Evolutionary conservation across 2,329 filamentous ascomycete species (phyloP).

Genomic region (Phialophora tarda): DNA sequence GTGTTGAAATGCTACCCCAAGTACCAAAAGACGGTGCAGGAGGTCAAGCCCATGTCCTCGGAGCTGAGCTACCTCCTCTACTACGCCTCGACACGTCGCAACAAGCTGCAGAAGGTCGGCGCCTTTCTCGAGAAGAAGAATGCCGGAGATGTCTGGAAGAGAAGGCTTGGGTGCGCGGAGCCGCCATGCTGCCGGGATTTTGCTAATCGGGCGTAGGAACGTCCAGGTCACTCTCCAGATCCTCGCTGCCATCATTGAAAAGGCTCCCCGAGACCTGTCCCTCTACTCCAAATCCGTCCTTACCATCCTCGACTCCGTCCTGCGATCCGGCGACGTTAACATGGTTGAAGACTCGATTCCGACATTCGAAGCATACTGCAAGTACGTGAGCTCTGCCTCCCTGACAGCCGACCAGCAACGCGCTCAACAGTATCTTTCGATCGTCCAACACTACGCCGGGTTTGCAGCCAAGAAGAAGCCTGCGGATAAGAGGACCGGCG

Average conservation of each 20-base stretch:
- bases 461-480: conserved; percentile 71
- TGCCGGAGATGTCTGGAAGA: conserved; percentile 85
- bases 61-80: conserved; percentile 97
- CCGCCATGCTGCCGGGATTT: conserved; percentile 5
- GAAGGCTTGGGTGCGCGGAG: conserved; percentile 76
- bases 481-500: conserved; percentile 45
- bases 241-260: conserved; percentile 87
- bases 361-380: conserved; percentile 87
- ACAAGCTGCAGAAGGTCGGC: conserved; percentile 95
- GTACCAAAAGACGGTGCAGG: conserved; percentile 85
- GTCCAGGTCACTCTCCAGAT: conserved; percentile 96
- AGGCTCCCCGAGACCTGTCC: conserved; percentile 85
- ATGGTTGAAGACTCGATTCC: conserved; percentile 90
- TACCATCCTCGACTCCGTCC: conserved; percentile 79
- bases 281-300: conserved; percentile 86
- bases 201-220: conserved; percentile 63
- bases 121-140: conserved; percentile 94
- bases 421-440: conserved; percentile 77
- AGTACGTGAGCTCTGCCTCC: conserved; percentile 82
- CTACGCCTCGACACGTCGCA: conserved; percentile 91
- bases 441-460: conserved; percentile 78
- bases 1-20: conserved; percentile 96
- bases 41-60: conserved; percentile 94
- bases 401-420: conserved; percentile 86
- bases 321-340: conserved; percentile 84